Conservation (phyloP, 495 filamentous ascomycete genomes). For the Thozetella sp. region DNA sequence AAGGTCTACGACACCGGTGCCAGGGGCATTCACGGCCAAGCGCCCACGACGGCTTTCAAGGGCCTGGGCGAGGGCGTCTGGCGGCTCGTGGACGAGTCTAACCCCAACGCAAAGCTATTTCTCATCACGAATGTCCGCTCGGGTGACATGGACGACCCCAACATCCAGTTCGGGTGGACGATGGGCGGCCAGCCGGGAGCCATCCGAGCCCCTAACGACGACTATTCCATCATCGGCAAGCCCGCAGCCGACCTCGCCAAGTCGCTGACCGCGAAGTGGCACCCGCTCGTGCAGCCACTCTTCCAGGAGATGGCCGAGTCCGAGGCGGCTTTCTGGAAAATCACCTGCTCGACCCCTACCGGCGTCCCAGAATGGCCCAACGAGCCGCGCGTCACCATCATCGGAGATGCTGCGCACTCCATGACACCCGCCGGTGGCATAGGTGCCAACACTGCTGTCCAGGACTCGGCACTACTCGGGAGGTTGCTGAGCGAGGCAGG, state of each 20-base stretch:
- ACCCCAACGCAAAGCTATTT: constrained; percentile 37
- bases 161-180: constrained; percentile 55
- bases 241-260: constrained; percentile 53
- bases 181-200: constrained; percentile 53
- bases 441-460: constrained; percentile 60
- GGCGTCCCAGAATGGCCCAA: constrained; percentile 53
- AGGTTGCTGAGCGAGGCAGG: constrained; percentile 43
- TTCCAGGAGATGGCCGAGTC: constrained; percentile 50
- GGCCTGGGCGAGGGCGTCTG: constrained; percentile 57
- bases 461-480: constrained; percentile 50
- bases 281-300: constrained; percentile 46
- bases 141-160: constrained; percentile 55
- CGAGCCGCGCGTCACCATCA: constrained; percentile 55
- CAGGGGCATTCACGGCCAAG: constrained; percentile 56
- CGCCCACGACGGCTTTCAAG: constrained; percentile 53
- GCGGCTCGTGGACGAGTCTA: constrained; percentile 35
- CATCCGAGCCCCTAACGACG: constrained; percentile 48
- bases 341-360: constrained; percentile 52
- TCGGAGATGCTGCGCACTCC: constrained; percentile 61
- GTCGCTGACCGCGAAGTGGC: constrained; percentile 46
- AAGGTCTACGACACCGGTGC: constrained; percentile 57
- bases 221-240: constrained; percentile 50
- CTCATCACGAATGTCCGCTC: constrained; percentile 57
- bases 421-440: constrained; percentile 65
- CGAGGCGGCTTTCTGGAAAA: constrained; percentile 58